Evolutionary conservation across 306 rosid genomes (phyloP).

Genomic region (Lagenaria siceraria): DNA sequence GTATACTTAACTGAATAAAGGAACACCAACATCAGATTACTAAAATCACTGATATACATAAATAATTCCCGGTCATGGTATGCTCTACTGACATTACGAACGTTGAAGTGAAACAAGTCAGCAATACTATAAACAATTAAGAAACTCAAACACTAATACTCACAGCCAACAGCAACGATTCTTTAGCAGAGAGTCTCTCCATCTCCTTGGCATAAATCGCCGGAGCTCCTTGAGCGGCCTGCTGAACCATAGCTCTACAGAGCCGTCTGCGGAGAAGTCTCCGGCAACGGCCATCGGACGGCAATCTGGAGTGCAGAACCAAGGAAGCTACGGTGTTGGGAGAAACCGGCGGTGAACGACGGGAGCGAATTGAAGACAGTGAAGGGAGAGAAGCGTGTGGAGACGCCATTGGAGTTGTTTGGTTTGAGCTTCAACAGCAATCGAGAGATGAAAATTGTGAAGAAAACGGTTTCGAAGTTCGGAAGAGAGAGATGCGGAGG

Average conservation of each 20-base stretch:
- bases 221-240: conserved; percentile 68
- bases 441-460: neutral
- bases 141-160: conserved; percentile 13
- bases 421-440: neutral
- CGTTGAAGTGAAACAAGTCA: neutral
- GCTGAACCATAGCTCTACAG: conserved; percentile 74
- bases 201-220: conserved; percentile 91
- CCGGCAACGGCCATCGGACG: conserved; percentile 8
- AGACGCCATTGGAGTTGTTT: conserved; percentile 32
- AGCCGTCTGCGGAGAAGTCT: conserved; percentile 10
- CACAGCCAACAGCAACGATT: conserved; percentile 94
- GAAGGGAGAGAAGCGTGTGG: conserved; percentile 22
- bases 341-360: conserved; percentile 12
- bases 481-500: neutral
- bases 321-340: conserved; percentile 6
- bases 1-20: neutral
- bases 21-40: neutral
- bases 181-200: conserved; percentile 98
- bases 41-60: neutral
- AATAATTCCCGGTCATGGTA: neutral
- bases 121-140: neutral
- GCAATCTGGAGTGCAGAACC: neutral
- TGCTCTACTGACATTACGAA: neutral
- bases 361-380: conserved; percentile 19
- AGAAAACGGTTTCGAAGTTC: neutral